Evolutionary conservation across 2,329 filamentous ascomycete species (phyloP), one percentile per base, ranked within the genome.

Genomic region (Fusarium ramigenum): DNA sequence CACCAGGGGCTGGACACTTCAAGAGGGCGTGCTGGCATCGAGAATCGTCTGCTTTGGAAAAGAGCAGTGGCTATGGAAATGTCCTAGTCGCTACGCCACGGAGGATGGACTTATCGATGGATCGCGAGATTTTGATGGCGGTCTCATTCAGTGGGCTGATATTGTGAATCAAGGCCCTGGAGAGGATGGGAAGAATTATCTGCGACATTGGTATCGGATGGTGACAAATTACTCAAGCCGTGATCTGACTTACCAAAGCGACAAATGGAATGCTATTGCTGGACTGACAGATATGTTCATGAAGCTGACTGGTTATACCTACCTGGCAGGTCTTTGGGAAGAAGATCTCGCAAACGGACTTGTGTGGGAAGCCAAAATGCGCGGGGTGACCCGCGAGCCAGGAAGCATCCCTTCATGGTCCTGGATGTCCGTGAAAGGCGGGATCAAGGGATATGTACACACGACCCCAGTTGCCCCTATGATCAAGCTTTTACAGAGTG

Each of bases 61-160:
- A 7, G 63, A 66, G 18, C 60, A 66, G 14, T 66, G 63, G 60
- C 63, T 66, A 2, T 66, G 63, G 60, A 66, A 66, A n/a, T 66
- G 63, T 4, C 60, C 63, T 2, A 43, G 49, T 23, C 60, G 63
- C 4, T 65, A 65, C 5, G 60, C 63, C 1, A 66, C 63, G 1
- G 63, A 66, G 1, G 63, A 65, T 1, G 63, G 63, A 1, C 7
- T 66, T 1, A 58, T 66, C 2, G 63, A 66, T 2, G 49, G 30
- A 4, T 7, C 49, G 2, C n/a, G 40, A 10, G 19, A 30, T 2
- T 34, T 32, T 19, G 42, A 65, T 2, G 63, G 40, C 1, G 60
- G 63, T 3, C 30, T 65, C 4, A 39, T 36, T 2, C 60, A 65
- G 14, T 66, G 63, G 63, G 36, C 42, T 8, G 40, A 50, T 23